Conservation (phyloP, 78 protist species). For the Tieghemostelium lacteum region DNA sequence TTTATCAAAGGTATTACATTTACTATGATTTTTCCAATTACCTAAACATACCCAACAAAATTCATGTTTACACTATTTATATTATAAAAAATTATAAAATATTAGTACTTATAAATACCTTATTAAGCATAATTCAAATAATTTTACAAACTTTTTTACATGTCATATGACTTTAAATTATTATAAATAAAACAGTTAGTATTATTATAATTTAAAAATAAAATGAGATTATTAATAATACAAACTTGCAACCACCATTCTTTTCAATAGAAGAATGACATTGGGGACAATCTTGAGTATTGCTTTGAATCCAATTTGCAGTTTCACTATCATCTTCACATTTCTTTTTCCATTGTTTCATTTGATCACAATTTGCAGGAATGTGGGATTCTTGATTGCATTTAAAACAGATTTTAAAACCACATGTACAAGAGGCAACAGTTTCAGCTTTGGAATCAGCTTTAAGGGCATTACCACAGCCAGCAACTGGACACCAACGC, state of each 20-base stretch:
- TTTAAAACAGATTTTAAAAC: constrained; percentile 75
- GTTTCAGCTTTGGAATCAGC: constrained; percentile 69
- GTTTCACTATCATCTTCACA: constrained; percentile 80
- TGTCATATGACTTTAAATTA: constrained; percentile 20
- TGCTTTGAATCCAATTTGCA: constrained; percentile 68
- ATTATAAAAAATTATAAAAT: no score
- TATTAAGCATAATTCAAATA: no score
- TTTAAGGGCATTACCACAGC: constrained; percentile 55
- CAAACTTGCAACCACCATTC: constrained; percentile 87
- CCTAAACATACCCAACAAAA: constrained; percentile 76
- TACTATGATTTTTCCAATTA: constrained; percentile 37
- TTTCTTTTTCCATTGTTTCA: constrained; percentile 72
- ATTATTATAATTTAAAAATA: not conserved
- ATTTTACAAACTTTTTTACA: no score
- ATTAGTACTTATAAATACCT: no score
- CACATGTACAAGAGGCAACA: constrained; percentile 66
- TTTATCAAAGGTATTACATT: constrained; percentile 43
- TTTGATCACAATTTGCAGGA: constrained; percentile 71
- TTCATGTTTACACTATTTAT: constrained; percentile 42
- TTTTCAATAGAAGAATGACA: constrained; percentile 80
- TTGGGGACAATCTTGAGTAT: constrained; percentile 83
- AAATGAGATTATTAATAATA: not conserved
- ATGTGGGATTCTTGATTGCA: constrained; percentile 79
- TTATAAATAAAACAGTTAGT: not conserved
- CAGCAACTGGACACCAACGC: constrained; percentile 72